Percentiles rank a stretch among this genome's conserved stretches.
Evolutionary conservation across 225 moss, liverwort and hornwort genomes (phyloP).

Genomic region (Pseudoscleropodium purum): DNA sequence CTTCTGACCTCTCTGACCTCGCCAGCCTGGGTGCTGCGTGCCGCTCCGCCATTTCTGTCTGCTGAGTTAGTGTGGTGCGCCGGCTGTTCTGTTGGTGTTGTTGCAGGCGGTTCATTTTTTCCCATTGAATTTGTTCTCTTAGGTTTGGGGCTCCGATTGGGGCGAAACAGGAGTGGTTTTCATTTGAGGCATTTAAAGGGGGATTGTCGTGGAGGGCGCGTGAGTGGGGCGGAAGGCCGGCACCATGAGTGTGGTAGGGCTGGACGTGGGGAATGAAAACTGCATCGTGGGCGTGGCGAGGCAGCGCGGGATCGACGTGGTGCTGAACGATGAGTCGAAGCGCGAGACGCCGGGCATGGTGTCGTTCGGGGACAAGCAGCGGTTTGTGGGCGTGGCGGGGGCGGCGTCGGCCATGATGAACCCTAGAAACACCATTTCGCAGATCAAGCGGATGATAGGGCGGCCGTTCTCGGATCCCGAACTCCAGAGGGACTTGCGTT

Average conservation of each 20-base stretch:
- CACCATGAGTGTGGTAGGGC: conserved; percentile 99
- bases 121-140: neutral
- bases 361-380: conserved; percentile 99
- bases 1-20: neutral
- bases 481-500: conserved; percentile 78
- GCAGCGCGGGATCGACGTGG: conserved; percentile 95
- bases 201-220: neutral
- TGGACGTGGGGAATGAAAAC: conserved; percentile 99
- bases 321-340: conserved; percentile 99
- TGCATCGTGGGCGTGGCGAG: conserved; percentile 97
- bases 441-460: conserved; percentile 97
- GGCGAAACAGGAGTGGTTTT: neutral
- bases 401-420: conserved; percentile 88
- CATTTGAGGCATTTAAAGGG: neutral
- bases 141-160: neutral
- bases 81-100: neutral
- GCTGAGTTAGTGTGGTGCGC: neutral
- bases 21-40: neutral
- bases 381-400: conserved; percentile 85
- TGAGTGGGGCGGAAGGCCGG: neutral
- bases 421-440: conserved; percentile 87
- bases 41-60: neutral
- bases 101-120: neutral
- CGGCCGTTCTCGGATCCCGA: conserved; percentile 90
- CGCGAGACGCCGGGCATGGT: conserved; percentile 98